phyloP scores from a whole-genome alignment of 2,329 filamentous ascomycete species.

The Rosellinia necatrix region DNA sequence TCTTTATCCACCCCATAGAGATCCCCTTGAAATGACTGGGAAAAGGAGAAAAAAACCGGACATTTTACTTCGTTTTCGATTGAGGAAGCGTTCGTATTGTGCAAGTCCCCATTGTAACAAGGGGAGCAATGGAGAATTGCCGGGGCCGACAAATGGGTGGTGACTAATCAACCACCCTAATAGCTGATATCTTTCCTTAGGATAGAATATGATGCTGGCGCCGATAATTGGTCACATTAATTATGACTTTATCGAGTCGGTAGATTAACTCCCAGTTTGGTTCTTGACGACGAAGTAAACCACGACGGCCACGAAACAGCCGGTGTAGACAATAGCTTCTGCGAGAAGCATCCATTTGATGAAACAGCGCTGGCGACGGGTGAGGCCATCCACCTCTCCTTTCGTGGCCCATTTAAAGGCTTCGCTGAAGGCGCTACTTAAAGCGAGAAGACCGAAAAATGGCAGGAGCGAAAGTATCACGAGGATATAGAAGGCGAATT shows the following conservation, averaged over 20 bases:
- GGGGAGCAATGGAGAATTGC: neutral
- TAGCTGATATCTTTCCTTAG: neutral
- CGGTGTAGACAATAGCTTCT: constrained; percentile 24
- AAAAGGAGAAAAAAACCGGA: too few species aligned
- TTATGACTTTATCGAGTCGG: neutral
- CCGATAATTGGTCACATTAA: neutral
- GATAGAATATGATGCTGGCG: neutral
- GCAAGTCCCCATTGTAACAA: neutral
- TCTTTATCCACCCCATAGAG: too few species aligned
- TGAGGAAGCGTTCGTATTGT: too few species aligned
- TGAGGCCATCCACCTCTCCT: constrained; percentile 50
- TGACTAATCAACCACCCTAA: neutral
- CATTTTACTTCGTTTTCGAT: too few species aligned
- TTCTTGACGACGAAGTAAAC: constrained; percentile 30
- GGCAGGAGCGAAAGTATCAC: constrained; percentile 51
- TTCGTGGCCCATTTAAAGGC: constrained; percentile 55
- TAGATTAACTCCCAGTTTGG: neutral
- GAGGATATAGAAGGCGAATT: constrained; percentile 46
- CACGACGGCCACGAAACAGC: constrained; percentile 26
- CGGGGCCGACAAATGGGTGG: neutral
- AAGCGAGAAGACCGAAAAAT: constrained; percentile 51
- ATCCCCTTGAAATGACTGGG: too few species aligned
- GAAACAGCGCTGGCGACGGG: constrained; percentile 42
- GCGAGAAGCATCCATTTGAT: constrained; percentile 35
- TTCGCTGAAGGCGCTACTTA: constrained; percentile 50